Evolutionary conservation across 129 eudicot genomes (phyloP).

Genomic region (Arctium lappa): DNA sequence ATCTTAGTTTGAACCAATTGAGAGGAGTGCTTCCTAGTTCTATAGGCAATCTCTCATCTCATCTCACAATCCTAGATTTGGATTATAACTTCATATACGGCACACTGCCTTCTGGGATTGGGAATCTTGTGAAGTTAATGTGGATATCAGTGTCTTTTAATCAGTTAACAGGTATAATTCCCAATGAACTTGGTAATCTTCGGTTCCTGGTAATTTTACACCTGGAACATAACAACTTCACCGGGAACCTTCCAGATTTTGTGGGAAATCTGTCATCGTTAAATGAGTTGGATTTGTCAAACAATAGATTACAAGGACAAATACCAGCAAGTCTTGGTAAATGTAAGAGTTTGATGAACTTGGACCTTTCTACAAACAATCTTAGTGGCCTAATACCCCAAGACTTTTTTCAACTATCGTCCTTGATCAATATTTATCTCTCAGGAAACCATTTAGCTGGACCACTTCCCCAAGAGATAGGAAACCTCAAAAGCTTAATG

Average conservation of each 20-base stretch:
- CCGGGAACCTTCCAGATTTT: slow-evolving; percentile 28
- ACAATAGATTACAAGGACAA: slow-evolving; percentile 21
- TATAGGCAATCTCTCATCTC: slow-evolving; percentile 34
- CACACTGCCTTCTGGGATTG: slow-evolving; percentile 19
- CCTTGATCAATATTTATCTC: slow-evolving; percentile 16
- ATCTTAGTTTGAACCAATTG: slow-evolving; percentile 18
- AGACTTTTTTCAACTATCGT: slow-evolving; percentile 19
- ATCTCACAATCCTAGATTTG: neutral
- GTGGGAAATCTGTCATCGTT: slow-evolving; percentile 27
- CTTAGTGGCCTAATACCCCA: slow-evolving; percentile 31
- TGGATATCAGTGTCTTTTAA: neutral
- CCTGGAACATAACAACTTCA: slow-evolving; percentile 21
- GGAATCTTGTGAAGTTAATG: slow-evolving; percentile 25
- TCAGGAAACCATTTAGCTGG: slow-evolving; percentile 30
- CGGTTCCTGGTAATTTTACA: neutral
- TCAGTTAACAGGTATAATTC: slow-evolving; percentile 35
- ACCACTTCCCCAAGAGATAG: slow-evolving; percentile 29
- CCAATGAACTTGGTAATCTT: slow-evolving; percentile 34
- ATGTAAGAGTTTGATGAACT: neutral
- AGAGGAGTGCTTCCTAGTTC: slow-evolving; percentile 39
- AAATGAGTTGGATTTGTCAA: neutral
- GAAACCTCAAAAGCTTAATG: slow-evolving; percentile 23
- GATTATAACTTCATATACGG: slow-evolving; percentile 3
- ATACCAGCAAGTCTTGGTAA: slow-evolving; percentile 36
- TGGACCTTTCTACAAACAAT: slow-evolving; percentile 28